Base-by-base conservation (phyloP, 495 filamentous ascomycete genomes). In the Penicillium diatomitis region DNA sequence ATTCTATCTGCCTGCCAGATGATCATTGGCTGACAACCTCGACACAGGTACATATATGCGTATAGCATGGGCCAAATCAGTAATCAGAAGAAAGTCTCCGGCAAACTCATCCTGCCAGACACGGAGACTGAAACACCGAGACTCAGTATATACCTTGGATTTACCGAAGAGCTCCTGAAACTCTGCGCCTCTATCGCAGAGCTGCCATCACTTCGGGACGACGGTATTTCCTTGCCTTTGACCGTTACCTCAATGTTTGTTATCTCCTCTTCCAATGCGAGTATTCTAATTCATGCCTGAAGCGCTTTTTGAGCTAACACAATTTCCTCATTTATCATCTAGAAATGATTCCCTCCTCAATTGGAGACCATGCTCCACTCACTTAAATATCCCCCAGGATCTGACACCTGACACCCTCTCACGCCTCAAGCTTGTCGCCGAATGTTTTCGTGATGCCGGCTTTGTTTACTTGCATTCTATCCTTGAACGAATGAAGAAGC, bases 71-170 rank as follows among this genome's bases (percentile, higher is more conserved):
- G 65, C 32, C 64, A 58, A 11, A 64, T 74, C 48, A 71, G 61
- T 47, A 70, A 66, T 37, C 64, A 55, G 20, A 61, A 57, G n/a
- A 52, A 53, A 10, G 58, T 65, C 5, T n/a, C 32, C 8, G 40
- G 40, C 33, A 57, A 53, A 34, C 35, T 51, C 8, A 20, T 41
- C 5, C 46, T 55, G 2, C 56, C 55, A 32, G 50, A 59, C 4
- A 62, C 65, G 7, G 50, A 61, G 8, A 46, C 65, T 20, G 61
- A 51, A 2, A 43, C 60, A 41, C 65, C 60, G 6, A 68, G 63
- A 49, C 51, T 74, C 10, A 69, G 72, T 44, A 71, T 70, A 31
- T 74, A 74, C 47, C 61, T 72, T 32, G 70, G 70, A 4, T 74
- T 70, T 40, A 72, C 68, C 0, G 70, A 74, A 41, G 65, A 74